phyloP scores from a whole-genome alignment of 805 yeast genomes.

The Ogataea methylovora region DNA sequence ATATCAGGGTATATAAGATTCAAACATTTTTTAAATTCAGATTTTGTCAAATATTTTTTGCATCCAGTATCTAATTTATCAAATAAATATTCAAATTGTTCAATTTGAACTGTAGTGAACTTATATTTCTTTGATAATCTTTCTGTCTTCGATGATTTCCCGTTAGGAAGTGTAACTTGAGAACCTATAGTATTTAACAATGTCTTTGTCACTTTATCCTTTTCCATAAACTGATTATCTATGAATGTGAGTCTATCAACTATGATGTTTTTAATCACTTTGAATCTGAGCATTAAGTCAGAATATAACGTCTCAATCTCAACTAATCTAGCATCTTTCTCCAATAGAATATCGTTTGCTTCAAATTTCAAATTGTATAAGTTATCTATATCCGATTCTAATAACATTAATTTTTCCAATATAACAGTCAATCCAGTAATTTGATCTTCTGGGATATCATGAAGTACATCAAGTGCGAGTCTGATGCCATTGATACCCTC shows the following conservation, averaged over 20 bases:
- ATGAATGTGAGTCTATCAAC: slow-evolving; percentile 33
- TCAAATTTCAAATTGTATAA: not conserved
- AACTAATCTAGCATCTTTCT: too few species aligned
- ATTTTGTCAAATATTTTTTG: slow-evolving; percentile 29
- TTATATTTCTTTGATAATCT: not conserved
- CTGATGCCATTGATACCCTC: slow-evolving; percentile 1
- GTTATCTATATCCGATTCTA: slow-evolving; percentile 12
- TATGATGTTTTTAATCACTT: slow-evolving; percentile 27
- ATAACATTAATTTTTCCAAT: slow-evolving; percentile 27
- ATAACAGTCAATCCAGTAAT: slow-evolving; percentile 25
- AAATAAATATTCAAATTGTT: slow-evolving; percentile 37
- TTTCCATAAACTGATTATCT: slow-evolving; percentile 28
- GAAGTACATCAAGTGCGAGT: slow-evolving; percentile 11
- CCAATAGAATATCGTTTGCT: too few species aligned
- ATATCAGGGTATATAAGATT: slow-evolving; percentile 32
- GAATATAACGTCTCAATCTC: too few species aligned
- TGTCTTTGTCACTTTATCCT: slow-evolving; percentile 16
- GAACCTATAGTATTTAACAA: slow-evolving; percentile 19
- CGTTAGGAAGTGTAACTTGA: slow-evolving; percentile 16
- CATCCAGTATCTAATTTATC: slow-evolving; percentile 29
- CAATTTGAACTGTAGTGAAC: slow-evolving; percentile 10
- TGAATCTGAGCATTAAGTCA: too few species aligned
- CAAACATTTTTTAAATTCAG: slow-evolving; percentile 36
- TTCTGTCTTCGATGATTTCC: not conserved
- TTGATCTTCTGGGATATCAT: slow-evolving; percentile 31